A percentile compares a stretch with the other conserved stretches of the same genome.
Evolutionary conservation across 371 early-diverging fungal genomes (phyloP).

Genomic region (Mortierella sp.): DNA sequence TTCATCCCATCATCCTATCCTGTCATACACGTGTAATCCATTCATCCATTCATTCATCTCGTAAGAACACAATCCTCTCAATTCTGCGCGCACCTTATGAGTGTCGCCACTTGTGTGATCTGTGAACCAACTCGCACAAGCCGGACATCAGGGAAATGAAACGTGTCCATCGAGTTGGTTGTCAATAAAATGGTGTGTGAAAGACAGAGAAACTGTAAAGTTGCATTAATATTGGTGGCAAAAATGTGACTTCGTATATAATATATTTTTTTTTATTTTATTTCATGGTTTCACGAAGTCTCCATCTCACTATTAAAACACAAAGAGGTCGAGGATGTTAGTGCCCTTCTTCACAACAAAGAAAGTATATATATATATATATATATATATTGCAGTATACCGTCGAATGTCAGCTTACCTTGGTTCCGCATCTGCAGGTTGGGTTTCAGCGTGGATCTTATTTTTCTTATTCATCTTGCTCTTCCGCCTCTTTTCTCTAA

Average conservation of each 20-base stretch:
- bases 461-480: conserved; percentile 48
- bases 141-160: conserved; percentile 14
- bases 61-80: neutral
- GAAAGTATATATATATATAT: no score
- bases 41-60: neutral
- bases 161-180: conserved; percentile 4
- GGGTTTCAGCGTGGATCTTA: neutral
- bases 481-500: conserved; percentile 43
- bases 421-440: neutral
- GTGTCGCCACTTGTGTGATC: conserved; percentile 19
- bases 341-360: no score
- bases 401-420: neutral
- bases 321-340: neutral
- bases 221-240: neutral
- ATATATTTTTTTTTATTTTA: no score
- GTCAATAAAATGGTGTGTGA: neutral
- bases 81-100: conserved; percentile 9
- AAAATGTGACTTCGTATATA: neutral
- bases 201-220: no score
- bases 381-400: no score
- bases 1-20: no score
- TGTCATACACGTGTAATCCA: no score
- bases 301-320: neutral
- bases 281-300: no score
- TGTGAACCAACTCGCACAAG: conserved; percentile 11